Base-by-base conservation (phyloP, 192 early-diverging fungal genomes). In the Oehlia diaphana region DNA sequence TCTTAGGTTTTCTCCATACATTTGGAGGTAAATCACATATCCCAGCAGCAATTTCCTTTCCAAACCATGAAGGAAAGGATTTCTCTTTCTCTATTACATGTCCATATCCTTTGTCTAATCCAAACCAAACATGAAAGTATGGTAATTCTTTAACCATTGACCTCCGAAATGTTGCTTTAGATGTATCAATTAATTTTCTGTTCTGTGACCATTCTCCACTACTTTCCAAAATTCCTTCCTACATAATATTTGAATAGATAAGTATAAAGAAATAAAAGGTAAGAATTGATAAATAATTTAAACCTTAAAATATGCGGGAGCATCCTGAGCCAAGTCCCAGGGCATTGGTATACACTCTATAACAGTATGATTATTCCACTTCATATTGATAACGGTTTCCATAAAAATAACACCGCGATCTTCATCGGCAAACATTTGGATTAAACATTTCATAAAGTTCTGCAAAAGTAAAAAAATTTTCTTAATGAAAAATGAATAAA, bases 51-150 rank as follows among this genome's bases (percentile, higher is more conserved):
- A 95, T 89, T 88, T 97, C 89, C 87, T 90, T 91, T 9, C 93
- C 98, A 84, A 99, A 97, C 88, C 94, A 97, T 21, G 88, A 89
- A 53, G 90, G 90, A 83, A 96, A 99, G 37, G 83, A 74, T n/a
- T 91, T 87, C 2, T 88, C 81, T 63, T 96, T 91, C 79, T 99
- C 98, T 87, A 99, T 99, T 23, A 99, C 94, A 84, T 99, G 98
- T 8, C 97, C 98, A 77, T 92, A 90, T 2, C 98, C 96, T 44
- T 92, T 89, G 79, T 95, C 90, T 9, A 94, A 91, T 67, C 94
- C 92, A 80, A 95, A 95, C 98, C 98, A 99, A 2, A 98, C 95
- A 74, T 99, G 98, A 81, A 99, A 97, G 82, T 96, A 99, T 2
- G 98, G 96, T 84, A 98, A 63, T 50, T 97, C 90, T 12, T 90